These are phyloP conservation scores for Henckelia pumila DNA, from an alignment of 257 asterid genomes.

Conservation along the genomic window DNA sequence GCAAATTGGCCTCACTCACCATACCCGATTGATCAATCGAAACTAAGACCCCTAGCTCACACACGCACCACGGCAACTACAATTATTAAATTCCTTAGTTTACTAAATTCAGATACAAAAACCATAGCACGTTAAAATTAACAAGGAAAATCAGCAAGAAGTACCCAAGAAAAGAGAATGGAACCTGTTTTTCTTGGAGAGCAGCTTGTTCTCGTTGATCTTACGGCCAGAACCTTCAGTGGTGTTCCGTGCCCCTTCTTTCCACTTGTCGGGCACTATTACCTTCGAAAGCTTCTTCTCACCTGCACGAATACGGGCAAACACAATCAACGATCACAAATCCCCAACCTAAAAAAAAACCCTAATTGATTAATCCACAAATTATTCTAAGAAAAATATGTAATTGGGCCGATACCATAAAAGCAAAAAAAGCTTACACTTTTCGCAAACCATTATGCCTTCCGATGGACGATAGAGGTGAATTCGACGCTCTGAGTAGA, in stretches of 20 bases:
- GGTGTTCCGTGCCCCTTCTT: constrained; percentile 82
- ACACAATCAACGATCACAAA: background rate
- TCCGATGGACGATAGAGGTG: constrained; percentile 7
- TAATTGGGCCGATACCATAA: background rate
- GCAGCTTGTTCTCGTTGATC: constrained; percentile 97
- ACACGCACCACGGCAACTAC: too few relatives aligned
- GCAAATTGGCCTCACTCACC: background rate
- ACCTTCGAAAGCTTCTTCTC: constrained; percentile 93
- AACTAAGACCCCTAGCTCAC: too few relatives aligned
- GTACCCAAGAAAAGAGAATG: background rate
- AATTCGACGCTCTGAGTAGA: background rate
- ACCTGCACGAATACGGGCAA: constrained; percentile 39
- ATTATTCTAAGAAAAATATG: background rate
- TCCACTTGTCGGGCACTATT: constrained; percentile 98
- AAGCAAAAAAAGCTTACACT: constrained; percentile 49
- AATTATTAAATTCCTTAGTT: too few relatives aligned
- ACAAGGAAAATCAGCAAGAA: background rate
- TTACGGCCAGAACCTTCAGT: constrained; percentile 98
- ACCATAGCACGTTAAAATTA: too few relatives aligned
- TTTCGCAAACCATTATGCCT: constrained; percentile 73
- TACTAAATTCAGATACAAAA: background rate
- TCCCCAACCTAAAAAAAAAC: constrained; percentile 34
- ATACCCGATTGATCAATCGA: too few relatives aligned
- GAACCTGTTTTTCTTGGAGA: constrained; percentile 83
- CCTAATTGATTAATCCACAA: constrained; percentile 31